Base-by-base conservation (phyloP, 192 early-diverging fungal genomes). In the Spizellomyces punctatus region DNA sequence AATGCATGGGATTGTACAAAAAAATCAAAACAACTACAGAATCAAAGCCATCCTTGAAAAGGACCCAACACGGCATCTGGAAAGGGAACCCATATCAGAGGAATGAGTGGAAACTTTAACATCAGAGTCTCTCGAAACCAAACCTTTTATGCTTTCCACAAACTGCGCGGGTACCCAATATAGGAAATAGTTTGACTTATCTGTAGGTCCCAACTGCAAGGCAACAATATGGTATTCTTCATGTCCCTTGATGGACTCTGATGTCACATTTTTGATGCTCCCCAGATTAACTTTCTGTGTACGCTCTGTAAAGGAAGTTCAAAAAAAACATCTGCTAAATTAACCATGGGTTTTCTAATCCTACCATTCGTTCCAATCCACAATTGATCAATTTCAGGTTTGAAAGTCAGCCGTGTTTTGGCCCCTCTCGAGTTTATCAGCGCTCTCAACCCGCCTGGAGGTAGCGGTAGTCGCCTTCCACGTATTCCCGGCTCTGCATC, bases 181-280 rank as follows among this genome's bases (percentile, higher is more conserved):
- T 5, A 75, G 36, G 52, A 62, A 75, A 44, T 75, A 75, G 19
- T 69, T 67, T n/a, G 58, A 63, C 67, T 75, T 75, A 16, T 67
- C 74, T 7, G 74, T 75, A 17, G 74, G 74, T 16, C 74, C 74
- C 6, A 75, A 61, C 46, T 75, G 74, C 49, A 75, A 55, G 10
- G 48, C 74, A 7, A 75, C 41, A 19, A 75, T 67, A 10, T 59
- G 59, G 57, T 75, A 75, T 45, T 75, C 74, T n/a, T 71, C 64
- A 17, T 62, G 56, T 19, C 67, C 67, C n/a, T 17, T 60, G 44
- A 75, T 69, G 10, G 74, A 52, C 60, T 75, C 58, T 42, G 57
- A 41, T 17, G 10, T 48, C 10, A 75, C 74, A 48, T 43, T 45
- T 4, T 44, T 16, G 14, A 75, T 75, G 49, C 64, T 68, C 10